These are phyloP conservation scores for Ceratocystis albifundus DNA, from an alignment of 2,329 filamentous ascomycete species.

Conservation along the genomic window DNA sequence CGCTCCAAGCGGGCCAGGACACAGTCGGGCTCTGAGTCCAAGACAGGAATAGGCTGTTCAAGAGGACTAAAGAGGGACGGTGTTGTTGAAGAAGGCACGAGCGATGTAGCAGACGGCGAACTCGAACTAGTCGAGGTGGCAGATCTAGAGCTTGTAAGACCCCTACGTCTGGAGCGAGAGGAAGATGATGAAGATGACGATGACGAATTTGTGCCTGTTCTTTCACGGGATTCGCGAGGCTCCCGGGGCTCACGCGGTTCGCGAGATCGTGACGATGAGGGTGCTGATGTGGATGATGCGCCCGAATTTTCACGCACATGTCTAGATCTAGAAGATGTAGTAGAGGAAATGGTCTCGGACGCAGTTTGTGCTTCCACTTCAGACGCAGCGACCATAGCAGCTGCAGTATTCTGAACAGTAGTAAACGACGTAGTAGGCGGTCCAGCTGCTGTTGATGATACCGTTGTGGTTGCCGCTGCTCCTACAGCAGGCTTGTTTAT, in stretches of 20 bases:
- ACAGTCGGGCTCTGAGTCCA: constrained; percentile 45
- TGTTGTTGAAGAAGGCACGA: constrained; percentile 26
- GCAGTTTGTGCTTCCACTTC: constrained; percentile 7
- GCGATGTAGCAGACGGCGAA: constrained; percentile 6
- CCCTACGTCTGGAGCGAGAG: constrained; percentile 14
- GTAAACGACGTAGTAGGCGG: constrained; percentile 20
- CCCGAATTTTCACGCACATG: constrained; percentile 19
- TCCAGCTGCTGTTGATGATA: constrained; percentile 25
- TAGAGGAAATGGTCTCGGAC: neutral
- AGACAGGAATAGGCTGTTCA: constrained; percentile 41
- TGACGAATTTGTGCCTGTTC: constrained; percentile 9
- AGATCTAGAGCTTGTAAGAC: constrained; percentile 14
- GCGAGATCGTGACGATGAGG: constrained; percentile 16
- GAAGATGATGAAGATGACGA: constrained; percentile 14
- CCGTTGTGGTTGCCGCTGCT: constrained; percentile 29
- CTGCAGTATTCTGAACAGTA: constrained; percentile 21
- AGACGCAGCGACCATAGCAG: constrained; percentile 19
- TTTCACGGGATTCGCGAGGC: constrained; percentile 6
- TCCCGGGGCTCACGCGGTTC: constrained; percentile 12
- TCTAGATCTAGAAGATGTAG: constrained; percentile 15
- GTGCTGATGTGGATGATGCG: constrained; percentile 1
- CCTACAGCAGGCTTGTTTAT: constrained; percentile 37
- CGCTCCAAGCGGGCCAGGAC: constrained; percentile 45
- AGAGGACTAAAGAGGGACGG: constrained; percentile 45
- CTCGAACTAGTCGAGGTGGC: constrained; percentile 3